These are phyloP conservation scores for Lodderomyces elongisporus DNA, from an alignment of 1,139 yeast species.

Conservation along the genomic window DNA sequence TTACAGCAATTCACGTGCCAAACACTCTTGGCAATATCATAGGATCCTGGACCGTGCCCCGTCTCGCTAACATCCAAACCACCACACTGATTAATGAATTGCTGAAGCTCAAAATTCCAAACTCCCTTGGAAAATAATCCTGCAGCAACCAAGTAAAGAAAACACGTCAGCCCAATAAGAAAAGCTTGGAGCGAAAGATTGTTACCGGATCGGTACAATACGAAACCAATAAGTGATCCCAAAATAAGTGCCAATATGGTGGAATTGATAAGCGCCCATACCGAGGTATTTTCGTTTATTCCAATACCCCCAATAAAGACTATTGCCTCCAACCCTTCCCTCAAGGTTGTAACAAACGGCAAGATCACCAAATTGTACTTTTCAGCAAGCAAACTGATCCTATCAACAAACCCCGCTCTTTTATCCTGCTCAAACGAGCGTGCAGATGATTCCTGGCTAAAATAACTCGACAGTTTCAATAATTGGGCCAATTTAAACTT, in stretches of 20 bases:
- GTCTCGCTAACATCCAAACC: slow-evolving; percentile 46
- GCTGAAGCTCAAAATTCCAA: slow-evolving; percentile 43
- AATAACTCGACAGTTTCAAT: slow-evolving; percentile 17
- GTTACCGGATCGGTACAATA: slow-evolving; percentile 40
- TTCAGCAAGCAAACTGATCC: slow-evolving; percentile 21
- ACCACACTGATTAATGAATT: slow-evolving; percentile 36
- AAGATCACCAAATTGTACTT: slow-evolving; percentile 38
- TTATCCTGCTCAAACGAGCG: slow-evolving; percentile 2
- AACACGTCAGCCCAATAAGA: slow-evolving; percentile 35
- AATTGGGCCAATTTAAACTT: slow-evolving; percentile 49
- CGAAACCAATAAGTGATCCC: slow-evolving; percentile 32
- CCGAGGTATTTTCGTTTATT: slow-evolving; percentile 35
- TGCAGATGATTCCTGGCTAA: slow-evolving; percentile 8
- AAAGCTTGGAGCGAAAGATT: slow-evolving; percentile 39
- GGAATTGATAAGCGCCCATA: slow-evolving; percentile 30
- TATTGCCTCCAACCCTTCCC: slow-evolving; percentile 48
- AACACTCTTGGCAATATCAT: slow-evolving; percentile 34
- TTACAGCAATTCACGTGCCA: slow-evolving; percentile 50
- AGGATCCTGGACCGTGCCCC: slow-evolving; percentile 46
- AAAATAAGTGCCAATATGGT: slow-evolving; percentile 25
- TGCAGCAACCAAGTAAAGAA: slow-evolving; percentile 41
- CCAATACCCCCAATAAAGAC: slow-evolving; percentile 48
- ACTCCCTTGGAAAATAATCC: slow-evolving; percentile 44
- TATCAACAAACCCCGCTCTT: slow-evolving; percentile 4
- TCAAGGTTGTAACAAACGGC: slow-evolving; percentile 41